Conservation (phyloP, 2,329 filamentous ascomycete genomes). For the Phialocephala sp. region DNA sequence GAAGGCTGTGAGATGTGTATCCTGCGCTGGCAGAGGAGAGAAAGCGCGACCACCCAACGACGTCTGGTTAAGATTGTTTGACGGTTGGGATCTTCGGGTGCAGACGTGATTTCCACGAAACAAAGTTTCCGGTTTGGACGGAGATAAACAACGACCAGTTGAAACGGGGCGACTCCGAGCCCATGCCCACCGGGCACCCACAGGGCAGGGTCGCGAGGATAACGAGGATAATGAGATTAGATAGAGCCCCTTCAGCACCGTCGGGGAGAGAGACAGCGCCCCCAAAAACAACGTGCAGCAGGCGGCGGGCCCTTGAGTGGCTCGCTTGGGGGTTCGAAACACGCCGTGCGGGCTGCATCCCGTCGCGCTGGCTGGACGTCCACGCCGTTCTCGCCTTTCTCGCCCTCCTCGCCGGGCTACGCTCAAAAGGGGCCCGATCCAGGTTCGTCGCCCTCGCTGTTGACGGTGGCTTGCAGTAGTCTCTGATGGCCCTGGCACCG, state of each 20-base stretch:
- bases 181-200: too few species aligned
- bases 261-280: constrained; percentile 4
- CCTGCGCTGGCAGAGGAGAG: background rate
- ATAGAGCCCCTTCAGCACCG: too few species aligned
- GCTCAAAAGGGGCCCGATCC: background rate
- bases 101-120: constrained; percentile 8
- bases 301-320: constrained; percentile 1
- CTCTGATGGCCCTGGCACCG: constrained; percentile 10
- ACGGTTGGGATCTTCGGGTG: constrained; percentile 14
- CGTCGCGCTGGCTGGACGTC: background rate
- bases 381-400: background rate
- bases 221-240: constrained; percentile 2
- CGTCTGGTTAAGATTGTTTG: constrained; percentile 26
- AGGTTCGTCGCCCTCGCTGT: background rate
- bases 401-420: background rate
- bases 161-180: background rate
- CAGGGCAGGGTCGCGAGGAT: too few species aligned
- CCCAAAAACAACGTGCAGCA: constrained; percentile 5
- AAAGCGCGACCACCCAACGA: background rate
- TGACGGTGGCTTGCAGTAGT: constrained; percentile 19
- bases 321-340: constrained; percentile 20
- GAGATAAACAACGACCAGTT: background rate
- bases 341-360: constrained; percentile 16
- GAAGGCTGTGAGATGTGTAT: background rate
- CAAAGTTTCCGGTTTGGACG: background rate